Base-by-base conservation (phyloP, 2,329 filamentous ascomycete genomes). In the Rugonectria rugulosa region DNA sequence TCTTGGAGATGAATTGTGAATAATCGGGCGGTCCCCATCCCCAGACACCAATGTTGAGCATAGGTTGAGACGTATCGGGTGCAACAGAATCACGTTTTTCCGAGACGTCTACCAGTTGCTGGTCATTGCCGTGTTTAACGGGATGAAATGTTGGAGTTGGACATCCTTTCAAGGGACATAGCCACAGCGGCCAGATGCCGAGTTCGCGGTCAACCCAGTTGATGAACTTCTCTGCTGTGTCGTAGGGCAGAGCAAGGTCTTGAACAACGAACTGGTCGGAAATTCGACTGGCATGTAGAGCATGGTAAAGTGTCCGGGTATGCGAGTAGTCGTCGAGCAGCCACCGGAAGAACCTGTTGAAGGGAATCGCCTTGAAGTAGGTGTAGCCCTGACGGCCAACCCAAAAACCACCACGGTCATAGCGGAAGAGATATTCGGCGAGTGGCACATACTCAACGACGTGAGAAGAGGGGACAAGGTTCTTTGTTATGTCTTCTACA, bases 31-130 rank as follows among this genome's bases (percentile, higher is more conserved):
- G 83, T 1, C 88, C 89, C 68, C 85, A 88, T 1, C 90, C 90
- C 90, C 90, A 95, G 8, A 94, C 82, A 2, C 83, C 84, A 29
- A 86, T 75, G 60, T 86, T 86, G 46, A 86, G 76, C 79, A 85
- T 81, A 1, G 56, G 54, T 1, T 57, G 37, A 3, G 68, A 67
- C 3, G 43, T 23, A 1, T 1, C 2, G 2, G 20, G 2, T 0
- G 3, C 14, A 15, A 0, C 11, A 10, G 10, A 7, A 2, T 2
- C 1, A 12, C 5, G 23, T 17, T 32, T 41, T 32, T 45, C 38
- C 12, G 17, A 5, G 0, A 12, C 3, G 2, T 17, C n/a, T 17
- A 11, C 17, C 7, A 21, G n/a, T 3, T 7, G n/a, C 3, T 12
- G 3, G 2, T 12, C 1, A 0, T 11, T n/a, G 2, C 3, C 2